phyloP scores from a whole-genome alignment of 768 basidiomycete species.

The Calvatia gigantea region DNA sequence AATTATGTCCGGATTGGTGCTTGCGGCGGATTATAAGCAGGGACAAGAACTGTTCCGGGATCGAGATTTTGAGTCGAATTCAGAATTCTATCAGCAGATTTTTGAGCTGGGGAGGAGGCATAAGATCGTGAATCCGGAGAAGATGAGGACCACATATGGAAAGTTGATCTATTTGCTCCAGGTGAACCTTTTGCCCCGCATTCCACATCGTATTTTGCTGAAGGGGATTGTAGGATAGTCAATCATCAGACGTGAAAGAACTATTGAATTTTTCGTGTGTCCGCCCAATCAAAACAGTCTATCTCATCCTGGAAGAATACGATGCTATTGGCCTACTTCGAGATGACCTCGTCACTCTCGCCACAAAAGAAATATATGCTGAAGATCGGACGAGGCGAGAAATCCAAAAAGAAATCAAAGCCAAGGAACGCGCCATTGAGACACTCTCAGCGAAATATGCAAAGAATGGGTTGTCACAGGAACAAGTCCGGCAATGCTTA shows the following conservation, averaged over 20 bases:
- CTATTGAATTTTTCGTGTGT: conserved; percentile 79
- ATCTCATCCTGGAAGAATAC: conserved; percentile 60
- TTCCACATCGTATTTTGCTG: conserved; percentile 4
- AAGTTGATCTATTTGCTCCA: conserved; percentile 83
- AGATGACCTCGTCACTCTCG: conserved; percentile 70
- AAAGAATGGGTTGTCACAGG: conserved; percentile 54
- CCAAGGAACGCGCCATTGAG: conserved; percentile 84
- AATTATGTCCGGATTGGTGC: conserved; percentile 78
- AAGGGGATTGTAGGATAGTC: conserved; percentile 63
- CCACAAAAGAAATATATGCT: conserved; percentile 80
- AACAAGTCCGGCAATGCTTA: conserved; percentile 70
- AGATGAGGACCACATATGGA: conserved; percentile 87
- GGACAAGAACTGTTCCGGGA: conserved; percentile 86
- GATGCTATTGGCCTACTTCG: conserved; percentile 66
- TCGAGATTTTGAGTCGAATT: conserved; percentile 77
- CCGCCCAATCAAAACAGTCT: conserved; percentile 72
- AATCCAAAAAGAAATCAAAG: conserved; percentile 81
- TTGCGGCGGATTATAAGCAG: conserved; percentile 83
- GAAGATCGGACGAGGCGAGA: conserved; percentile 71
- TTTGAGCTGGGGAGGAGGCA: conserved; percentile 84
- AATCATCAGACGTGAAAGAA: conserved; percentile 77
- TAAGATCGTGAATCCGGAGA: conserved; percentile 92
- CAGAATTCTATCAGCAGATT: conserved; percentile 73
- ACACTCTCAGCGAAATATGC: conserved; percentile 62
- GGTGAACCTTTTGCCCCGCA: conserved; percentile 34